Base-by-base conservation (phyloP, 495 filamentous ascomycete genomes). In the Penicillium paradoxum region DNA sequence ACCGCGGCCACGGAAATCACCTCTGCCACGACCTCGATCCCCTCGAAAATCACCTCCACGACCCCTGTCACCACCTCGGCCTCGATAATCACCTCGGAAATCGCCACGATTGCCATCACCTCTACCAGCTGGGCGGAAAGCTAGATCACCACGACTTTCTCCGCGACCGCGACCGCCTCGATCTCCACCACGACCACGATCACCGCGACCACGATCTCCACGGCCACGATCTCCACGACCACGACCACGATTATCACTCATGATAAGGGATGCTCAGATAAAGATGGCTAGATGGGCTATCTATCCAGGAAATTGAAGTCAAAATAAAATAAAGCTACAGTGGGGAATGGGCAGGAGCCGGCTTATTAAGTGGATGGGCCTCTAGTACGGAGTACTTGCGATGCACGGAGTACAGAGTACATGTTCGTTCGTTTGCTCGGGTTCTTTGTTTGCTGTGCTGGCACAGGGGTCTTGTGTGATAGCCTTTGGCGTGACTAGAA, bases 41-140 rank as follows among this genome's bases (percentile, higher is more conserved):
- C n/a, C n/a, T n/a, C n/a, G n/a, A n/a, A n/a, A n/a, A 14, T 30
- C 36, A 78, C 8, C 21, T 0, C 21, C 21, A 36, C 42, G 43
- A 46, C 44, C 44, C 1, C 44, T 21, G 4, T 34, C 25, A 34
- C 30, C 44, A 9, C 45, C 45, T 25, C 45, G 29, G 4, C 32
- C 45, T 38, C 45, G 17, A 8, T 24, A 33, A 18, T 45, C 43
- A 32, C 43, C 43, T 8, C 41, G n/a, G 27, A 32, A 48, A 22
- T 14, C 25, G 2, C 36, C 36, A n/a, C 47, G 48, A 22, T 34
- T 40, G 19, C 48, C 38, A 33, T 42, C 19, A 4, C 48, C 48
- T 24, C 27, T 29, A n/a, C 38, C 38, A 21, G 25, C 47, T 21
- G 47, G 47, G 13, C 25, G 47, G 36, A 40, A 41, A 13, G 37